Evolutionary conservation across 805 yeast genomes (phyloP), one percentile per base, ranked within the genome.

Genomic region (Yarrowia osloensis): DNA sequence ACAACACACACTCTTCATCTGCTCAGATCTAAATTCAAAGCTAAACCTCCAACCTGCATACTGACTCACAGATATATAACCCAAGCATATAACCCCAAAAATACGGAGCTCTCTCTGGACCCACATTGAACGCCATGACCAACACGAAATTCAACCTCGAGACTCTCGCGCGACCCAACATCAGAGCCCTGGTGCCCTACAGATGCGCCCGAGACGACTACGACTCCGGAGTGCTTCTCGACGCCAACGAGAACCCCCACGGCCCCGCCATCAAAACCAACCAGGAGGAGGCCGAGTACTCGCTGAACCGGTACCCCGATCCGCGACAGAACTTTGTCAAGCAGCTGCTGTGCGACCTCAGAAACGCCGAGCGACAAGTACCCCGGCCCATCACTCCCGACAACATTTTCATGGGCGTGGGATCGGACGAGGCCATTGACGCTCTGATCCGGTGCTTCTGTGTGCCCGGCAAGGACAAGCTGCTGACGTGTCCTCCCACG

Each of bases 131-230:
- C n/a, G n/a, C 26, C 29, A 39, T 11, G 65, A 68, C 39, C 47
- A 80, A 81, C 83, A 75, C 80, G 9, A 66, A 75, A 9, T 85
- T 87, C 73, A 82, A 86, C 71, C 75, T 88, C 33, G 77, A 80
- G 47, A 81, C 83, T 8, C 78, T 92, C 37, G 88, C 90, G 2
- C 84, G 99, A 77, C 97, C 97, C 22, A 95, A 94, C 72, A 91
- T 95, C 68, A 82, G 85, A 68, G 78, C 84, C 2, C 81, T 95
- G 67, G 92, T 89, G 80, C 98, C 99, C 9, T 95, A 95, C 77
- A 84, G 97, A 65, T 95, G 99, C 78, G 99, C 99, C 4, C 82
- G 99, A 78, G 99, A 95, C 74, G 98, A 94, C 75, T 94, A 88
- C 81, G 89, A 85, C 68, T 91, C 84, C 40, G 99, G 99, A 33